Conservation (phyloP, 257 asterid species). For the Nicotiana benthamiana region DNA sequence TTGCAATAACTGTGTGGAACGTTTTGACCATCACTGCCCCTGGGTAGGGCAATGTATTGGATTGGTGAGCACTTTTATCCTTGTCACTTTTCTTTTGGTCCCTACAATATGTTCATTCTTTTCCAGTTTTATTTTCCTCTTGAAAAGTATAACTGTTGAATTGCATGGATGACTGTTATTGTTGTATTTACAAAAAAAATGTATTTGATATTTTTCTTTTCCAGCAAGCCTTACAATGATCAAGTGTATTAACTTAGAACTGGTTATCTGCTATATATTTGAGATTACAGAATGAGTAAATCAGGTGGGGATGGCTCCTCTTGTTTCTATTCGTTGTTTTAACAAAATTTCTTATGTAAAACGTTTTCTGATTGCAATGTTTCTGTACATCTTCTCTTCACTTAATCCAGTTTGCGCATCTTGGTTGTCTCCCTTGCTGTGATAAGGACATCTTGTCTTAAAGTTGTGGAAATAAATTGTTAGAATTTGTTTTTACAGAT, state of each 20-base stretch:
- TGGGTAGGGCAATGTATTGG: conserved; percentile 99
- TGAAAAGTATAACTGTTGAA: not conserved
- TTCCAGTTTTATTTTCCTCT: not conserved
- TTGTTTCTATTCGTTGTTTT: not conserved
- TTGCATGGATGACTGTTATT: not conserved
- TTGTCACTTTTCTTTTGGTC: not conserved
- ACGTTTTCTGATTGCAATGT: not conserved
- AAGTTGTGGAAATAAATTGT: not conserved
- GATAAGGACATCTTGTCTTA: not conserved
- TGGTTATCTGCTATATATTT: not conserved
- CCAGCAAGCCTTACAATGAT: not conserved
- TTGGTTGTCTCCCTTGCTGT: not conserved
- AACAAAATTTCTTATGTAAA: not conserved
- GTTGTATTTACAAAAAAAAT: not conserved
- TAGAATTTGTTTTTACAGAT: not conserved
- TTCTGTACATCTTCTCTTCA: not conserved
- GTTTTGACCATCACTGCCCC: conserved; percentile 97
- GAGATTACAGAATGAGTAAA: not conserved
- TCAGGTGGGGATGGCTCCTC: not conserved
- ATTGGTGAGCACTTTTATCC: conserved; percentile 39
- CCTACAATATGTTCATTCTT: not conserved
- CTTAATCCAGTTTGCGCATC: conserved; percentile 1
- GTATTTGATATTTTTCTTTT: not conserved
- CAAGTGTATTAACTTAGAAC: not conserved
- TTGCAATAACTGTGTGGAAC: conserved; percentile 89